Percentiles rank a stretch among this genome's conserved stretches.
phyloP scores from a whole-genome alignment of 2,329 filamentous ascomycete species.

The Acephala macrosclerotiorum region DNA sequence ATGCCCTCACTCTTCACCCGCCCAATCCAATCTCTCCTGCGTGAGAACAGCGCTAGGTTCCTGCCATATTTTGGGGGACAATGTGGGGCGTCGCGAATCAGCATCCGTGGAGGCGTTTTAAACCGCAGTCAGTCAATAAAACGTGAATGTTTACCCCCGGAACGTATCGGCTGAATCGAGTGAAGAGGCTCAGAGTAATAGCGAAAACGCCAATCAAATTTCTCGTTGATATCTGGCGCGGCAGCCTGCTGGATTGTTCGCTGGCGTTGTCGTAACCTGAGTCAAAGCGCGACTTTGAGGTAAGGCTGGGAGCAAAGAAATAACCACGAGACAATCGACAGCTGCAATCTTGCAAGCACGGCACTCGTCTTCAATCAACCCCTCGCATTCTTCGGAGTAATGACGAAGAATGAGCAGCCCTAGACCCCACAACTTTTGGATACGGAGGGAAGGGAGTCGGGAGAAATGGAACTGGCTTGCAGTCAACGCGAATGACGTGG shows the following conservation, averaged over 20 bases:
- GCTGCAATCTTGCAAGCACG: neutral
- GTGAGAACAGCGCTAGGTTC: neutral
- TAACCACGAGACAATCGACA: neutral
- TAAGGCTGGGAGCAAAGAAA: neutral
- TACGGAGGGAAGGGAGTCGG: neutral
- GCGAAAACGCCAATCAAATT: slow-evolving; percentile 2
- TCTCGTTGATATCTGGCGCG: neutral
- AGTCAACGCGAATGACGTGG: neutral
- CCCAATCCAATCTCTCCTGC: slow-evolving; percentile 2
- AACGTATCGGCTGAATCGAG: neutral
- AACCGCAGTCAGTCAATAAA: slow-evolving; percentile 6
- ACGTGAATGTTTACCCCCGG: slow-evolving; percentile 3
- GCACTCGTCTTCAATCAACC: neutral
- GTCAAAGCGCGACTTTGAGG: neutral
- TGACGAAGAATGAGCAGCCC: slow-evolving; percentile 6
- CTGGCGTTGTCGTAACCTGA: slow-evolving; percentile 2
- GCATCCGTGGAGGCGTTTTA: neutral
- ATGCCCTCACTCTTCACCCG: neutral
- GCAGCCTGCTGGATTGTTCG: neutral
- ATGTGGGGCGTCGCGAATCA: slow-evolving; percentile 3
- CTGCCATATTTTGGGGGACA: neutral
- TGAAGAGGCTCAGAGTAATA: slow-evolving; percentile 3
- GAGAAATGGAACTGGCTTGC: slow-evolving; percentile 1
- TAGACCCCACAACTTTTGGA: slow-evolving; percentile 6
- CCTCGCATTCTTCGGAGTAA: neutral